Base-by-base conservation (phyloP, 2,329 filamentous ascomycete genomes). In the Hypoxylon sp. region DNA sequence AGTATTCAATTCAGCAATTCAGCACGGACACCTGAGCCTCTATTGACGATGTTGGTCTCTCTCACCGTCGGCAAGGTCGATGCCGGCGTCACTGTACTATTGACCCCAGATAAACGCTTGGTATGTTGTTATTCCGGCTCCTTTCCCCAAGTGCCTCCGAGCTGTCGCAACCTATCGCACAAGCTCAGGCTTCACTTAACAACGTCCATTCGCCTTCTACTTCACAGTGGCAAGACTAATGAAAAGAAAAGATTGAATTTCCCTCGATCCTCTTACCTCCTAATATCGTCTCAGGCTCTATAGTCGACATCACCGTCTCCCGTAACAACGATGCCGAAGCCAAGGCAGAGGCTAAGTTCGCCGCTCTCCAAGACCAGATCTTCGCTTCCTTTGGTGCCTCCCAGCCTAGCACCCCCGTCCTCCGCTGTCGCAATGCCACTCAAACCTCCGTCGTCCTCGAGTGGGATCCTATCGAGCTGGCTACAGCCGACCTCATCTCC, bases 11-110 rank as follows among this genome's bases (percentile, higher is more conserved):
- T 45, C 34, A 61, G 32, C 47, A n/a, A n/a, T n/a, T 54, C 34
- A 45, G 43, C 29, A 29, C 19, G 21, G 52, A 11, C 34, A 12
- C 12, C 34, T 25, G 11, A 43, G 46, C 54, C 37, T 45, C 43
- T 29, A 50, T 43, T 55, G 61, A 66, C 32, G 47, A 98, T 99
- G 96, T 87, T 98, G 77, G 93, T 99, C 81, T 98, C 96, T 72
- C 87, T 99, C 78, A 98, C 95, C 53, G 96, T 99, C 81, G 96
- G 96, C 85, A 99, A 99, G 84, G 96, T 99, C 81, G 96, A 99
- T 81, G 96, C 96, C 75, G 96, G 96, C 81, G 95, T 99, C 78
- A 97, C 96, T 52, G 96, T 99, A 68, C 90, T 99, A 59, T 84
- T 99, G 76, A 99, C 96, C 50, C 92, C 97, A 78, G 96, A 99